These are phyloP conservation scores for Claviceps spartinae DNA, from an alignment of 2,329 filamentous ascomycete genomes.

Conservation along the genomic window DNA sequence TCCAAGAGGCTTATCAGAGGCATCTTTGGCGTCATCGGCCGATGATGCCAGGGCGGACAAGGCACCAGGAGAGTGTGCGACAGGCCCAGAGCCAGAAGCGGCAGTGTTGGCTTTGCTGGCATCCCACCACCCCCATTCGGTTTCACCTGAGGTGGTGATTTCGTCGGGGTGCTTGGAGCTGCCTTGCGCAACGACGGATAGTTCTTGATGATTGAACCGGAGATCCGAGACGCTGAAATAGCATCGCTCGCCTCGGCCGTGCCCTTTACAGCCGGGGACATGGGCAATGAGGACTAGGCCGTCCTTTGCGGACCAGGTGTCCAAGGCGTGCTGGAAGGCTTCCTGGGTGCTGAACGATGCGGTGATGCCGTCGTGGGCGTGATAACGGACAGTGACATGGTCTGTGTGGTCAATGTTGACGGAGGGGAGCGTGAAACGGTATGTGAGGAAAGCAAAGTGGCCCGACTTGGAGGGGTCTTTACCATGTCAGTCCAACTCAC, in stretches of 20 bases:
- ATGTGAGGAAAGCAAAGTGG: conserved; percentile 15
- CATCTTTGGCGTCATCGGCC: not conserved
- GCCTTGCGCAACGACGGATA: conserved; percentile 10
- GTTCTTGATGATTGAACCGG: conserved; percentile 6
- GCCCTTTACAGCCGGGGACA: conserved; percentile 13
- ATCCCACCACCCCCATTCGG: conserved; percentile 15
- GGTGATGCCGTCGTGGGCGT: conserved; percentile 1
- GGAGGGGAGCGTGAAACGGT: conserved; percentile 14
- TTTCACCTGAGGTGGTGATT: conserved; percentile 11
- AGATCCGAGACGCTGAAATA: conserved; percentile 15
- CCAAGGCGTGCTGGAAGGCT: conserved; percentile 11
- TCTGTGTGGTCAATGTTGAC: conserved; percentile 18
- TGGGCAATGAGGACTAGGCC: conserved; percentile 16
- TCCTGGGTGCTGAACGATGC: conserved; percentile 11
- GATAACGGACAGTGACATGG: conserved; percentile 8
- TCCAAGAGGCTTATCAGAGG: not conserved
- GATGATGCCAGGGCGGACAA: not conserved
- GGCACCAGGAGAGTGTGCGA: not conserved
- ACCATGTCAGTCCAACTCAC: not conserved
- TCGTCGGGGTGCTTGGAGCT: conserved; percentile 11
- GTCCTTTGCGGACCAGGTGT: conserved; percentile 10
- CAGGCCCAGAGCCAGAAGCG: not conserved
- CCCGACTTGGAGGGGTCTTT: conserved; percentile 12
- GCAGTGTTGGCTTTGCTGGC: conserved; percentile 3
- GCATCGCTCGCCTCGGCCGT: conserved; percentile 15